Conservation (phyloP, 2,329 filamentous ascomycete species). For the Waltergamsia citrina region DNA sequence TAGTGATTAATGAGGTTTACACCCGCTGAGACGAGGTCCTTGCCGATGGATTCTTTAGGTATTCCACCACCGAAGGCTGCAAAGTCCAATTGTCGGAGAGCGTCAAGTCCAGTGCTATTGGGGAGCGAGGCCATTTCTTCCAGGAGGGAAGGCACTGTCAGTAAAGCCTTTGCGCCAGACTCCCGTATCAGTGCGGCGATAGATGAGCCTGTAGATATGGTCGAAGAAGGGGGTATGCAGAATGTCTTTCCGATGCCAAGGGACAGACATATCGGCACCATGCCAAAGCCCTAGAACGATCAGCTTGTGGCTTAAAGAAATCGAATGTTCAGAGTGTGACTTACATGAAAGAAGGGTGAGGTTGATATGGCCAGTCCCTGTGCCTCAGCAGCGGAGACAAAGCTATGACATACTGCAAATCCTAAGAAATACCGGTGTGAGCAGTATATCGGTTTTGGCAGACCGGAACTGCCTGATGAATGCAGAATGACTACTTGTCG, state of each 20-base stretch:
- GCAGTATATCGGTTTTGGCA: too few species aligned
- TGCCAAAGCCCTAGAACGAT: too few species aligned
- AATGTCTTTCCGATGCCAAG: neutral
- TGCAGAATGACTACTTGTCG: too few species aligned
- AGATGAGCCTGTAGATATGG: neutral
- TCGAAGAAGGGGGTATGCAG: neutral
- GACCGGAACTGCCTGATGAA: too few species aligned
- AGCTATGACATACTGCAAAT: too few species aligned
- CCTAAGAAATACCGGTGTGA: too few species aligned
- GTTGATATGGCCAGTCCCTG: too few species aligned
- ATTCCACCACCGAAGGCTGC: neutral
- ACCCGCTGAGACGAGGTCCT: constrained; percentile 1
- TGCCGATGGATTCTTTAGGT: neutral
- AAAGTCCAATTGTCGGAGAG: neutral
- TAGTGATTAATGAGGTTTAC: constrained; percentile 21
- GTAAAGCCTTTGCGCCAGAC: neutral
- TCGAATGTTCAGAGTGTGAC: too few species aligned
- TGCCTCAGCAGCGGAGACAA: too few species aligned
- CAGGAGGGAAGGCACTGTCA: neutral
- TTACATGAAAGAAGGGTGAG: too few species aligned
- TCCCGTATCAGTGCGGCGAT: neutral
- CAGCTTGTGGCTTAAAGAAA: too few species aligned
- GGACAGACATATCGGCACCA: neutral
- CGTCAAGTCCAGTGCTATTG: neutral
- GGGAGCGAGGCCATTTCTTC: neutral